Base-by-base conservation (phyloP, 306 rosid species). In the Alnus glutinosa region DNA sequence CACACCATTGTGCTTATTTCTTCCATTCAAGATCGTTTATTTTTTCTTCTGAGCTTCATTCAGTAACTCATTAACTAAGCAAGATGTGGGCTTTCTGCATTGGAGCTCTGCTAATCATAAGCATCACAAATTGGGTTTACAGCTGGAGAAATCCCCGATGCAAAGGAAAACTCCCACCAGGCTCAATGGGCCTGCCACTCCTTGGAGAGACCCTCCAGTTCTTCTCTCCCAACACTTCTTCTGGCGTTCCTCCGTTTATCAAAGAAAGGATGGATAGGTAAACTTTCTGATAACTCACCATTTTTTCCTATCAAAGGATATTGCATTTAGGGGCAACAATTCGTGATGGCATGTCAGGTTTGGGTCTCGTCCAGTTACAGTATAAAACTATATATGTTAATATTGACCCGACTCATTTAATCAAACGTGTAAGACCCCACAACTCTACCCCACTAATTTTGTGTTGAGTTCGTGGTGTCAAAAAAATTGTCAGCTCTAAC, bases 171-270 rank as follows among this genome's bases (percentile, higher is more conserved):
- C 97, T 95, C 4, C 99, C 99, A 74, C 99, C 99, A 19, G 99
- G 99, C 78, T 95, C 99, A 82, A 95, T 95, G 99, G 99, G 99
- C 23, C 88, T 89, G 2, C 99, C 99, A 58, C 93, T 95, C 75
- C 84, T 95, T 3, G 99, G 99, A 19, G 99, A 95, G 88, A 87
- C 91, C 81, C 84, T 93, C 57, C 98, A 95, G 79, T 95, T 95
- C 85, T 95, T 95, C 80, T 74, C 89, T 55, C 98, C 96, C 52
- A 86, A 90, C 85, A 87, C 94, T 78, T 80, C 93, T 74, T 84
- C 87, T 82, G 94, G 89, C 76, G 82, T 95, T 76, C 94, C 98
- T 77, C 98, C 98, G 16, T 95, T 95, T 85, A 82, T 95, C 87
- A 93, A 88, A 78, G n/a, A 88, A 77, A 91, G 99, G 76, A 88